Percentiles rank a stretch among this genome's conserved stretches.
Evolutionary conservation across 805 yeast genomes (phyloP).

Genomic region (Debaryomyces tyrocola): DNA sequence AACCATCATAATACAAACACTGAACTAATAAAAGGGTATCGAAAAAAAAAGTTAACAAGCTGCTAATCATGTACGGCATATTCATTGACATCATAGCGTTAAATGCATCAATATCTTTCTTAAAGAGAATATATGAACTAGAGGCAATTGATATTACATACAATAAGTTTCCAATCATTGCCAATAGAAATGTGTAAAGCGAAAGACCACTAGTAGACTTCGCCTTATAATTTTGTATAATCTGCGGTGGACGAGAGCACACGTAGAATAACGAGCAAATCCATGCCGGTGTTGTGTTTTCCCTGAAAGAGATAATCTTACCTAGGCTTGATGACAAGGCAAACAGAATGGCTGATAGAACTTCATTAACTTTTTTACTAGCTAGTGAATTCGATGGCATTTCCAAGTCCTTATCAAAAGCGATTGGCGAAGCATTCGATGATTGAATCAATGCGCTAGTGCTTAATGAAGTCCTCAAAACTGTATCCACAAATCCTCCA

Average conservation of each 20-base stretch:
- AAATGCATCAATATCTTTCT: conserved; percentile 16
- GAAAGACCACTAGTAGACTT: conserved; percentile 38
- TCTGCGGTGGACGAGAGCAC: conserved; percentile 36
- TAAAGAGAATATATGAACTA: conserved; percentile 26
- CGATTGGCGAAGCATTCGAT: no score
- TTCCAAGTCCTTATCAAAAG: no score
- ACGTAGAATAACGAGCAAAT: conserved; percentile 30
- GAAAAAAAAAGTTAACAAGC: conserved; percentile 77
- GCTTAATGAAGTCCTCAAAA: no score
- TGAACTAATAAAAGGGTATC: conserved; percentile 35
- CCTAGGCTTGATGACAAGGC: no score
- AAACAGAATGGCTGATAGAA: no score
- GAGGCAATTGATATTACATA: conserved; percentile 33
- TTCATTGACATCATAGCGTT: conserved; percentile 57
- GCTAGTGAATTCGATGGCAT: no score
- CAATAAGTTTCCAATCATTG: conserved; percentile 35
- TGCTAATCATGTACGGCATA: conserved; percentile 76
- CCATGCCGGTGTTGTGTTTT: conserved; percentile 28
- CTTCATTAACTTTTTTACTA: no score
- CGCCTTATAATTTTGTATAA: conserved; percentile 25
- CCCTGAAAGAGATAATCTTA: no score
- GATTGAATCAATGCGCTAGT: no score
- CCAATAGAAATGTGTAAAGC: conserved; percentile 32
- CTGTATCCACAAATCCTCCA: no score
- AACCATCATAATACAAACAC: conserved; percentile 20